These are phyloP conservation scores for Potentilla sterilis DNA, from an alignment of 306 rosid genomes.

Conservation along the genomic window DNA sequence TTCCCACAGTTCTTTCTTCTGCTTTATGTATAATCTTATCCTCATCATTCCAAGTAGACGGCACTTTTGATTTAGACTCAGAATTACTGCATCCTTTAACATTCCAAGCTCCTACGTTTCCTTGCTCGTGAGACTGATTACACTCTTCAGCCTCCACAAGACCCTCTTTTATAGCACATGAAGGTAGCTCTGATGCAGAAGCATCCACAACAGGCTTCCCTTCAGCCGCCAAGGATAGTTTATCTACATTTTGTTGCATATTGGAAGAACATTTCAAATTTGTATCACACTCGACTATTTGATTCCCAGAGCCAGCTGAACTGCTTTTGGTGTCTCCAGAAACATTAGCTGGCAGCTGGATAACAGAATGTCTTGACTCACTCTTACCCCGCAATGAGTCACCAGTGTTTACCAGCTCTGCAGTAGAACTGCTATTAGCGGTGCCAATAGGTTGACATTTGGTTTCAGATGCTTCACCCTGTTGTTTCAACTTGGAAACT, in stretches of 20 bases:
- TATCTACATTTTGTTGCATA: conserved; percentile 30
- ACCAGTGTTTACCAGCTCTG: conserved; percentile 25
- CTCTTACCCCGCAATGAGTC: conserved; percentile 23
- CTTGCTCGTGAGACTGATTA: conserved; percentile 36
- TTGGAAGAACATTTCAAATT: conserved; percentile 27
- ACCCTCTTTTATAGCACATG: conserved; percentile 36
- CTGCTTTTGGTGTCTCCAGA: conserved; percentile 24
- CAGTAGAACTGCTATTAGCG: conserved; percentile 10
- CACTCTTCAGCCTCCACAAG: conserved; percentile 39
- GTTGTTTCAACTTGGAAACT: conserved; percentile 36
- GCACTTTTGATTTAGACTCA: conserved; percentile 35
- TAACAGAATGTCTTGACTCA: conserved; percentile 26
- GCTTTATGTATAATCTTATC: conserved; percentile 32
- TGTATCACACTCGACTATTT: conserved; percentile 13
- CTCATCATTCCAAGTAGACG: conserved; percentile 38
- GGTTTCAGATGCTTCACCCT: conserved; percentile 29
- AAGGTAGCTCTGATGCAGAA: conserved; percentile 17
- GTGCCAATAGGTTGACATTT: conserved; percentile 26
- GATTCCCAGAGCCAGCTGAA: conserved; percentile 8
- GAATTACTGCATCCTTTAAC: conserved; percentile 23
- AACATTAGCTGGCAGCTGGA: conserved; percentile 17
- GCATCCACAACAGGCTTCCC: conserved; percentile 35
- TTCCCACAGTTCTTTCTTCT: conserved; percentile 39
- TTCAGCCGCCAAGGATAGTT: conserved; percentile 19
- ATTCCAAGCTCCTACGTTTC: conserved; percentile 30